phyloP scores from a whole-genome alignment of 148 eudicot genomes.

The Euryodendron excelsum region DNA sequence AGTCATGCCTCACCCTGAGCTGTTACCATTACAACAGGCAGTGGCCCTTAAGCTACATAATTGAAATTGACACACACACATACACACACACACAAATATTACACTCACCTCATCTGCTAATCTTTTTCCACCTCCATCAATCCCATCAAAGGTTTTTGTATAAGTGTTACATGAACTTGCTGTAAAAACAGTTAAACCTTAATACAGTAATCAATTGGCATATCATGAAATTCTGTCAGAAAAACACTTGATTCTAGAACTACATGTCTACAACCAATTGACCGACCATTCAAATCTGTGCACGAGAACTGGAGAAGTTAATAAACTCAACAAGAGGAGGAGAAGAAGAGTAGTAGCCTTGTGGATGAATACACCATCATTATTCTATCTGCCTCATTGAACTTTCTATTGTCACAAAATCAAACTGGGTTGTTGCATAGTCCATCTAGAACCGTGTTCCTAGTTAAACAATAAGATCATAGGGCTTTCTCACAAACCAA shows the following conservation, averaged over 20 bases:
- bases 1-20: background rate
- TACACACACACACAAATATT: background rate
- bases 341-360: background rate
- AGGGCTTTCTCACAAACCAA: background rate
- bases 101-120: slow-evolving; percentile 91
- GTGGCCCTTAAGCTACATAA: slow-evolving; percentile 10
- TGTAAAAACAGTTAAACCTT: slow-evolving; percentile 28
- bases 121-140: slow-evolving; percentile 92
- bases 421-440: background rate
- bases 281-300: background rate
- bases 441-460: background rate
- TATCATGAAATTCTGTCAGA: background rate
- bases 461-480: background rate
- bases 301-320: background rate
- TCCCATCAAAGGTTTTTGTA: slow-evolving; percentile 83
- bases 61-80: background rate
- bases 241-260: background rate
- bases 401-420: background rate
- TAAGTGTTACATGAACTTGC: slow-evolving; percentile 91
- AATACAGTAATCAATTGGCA: background rate
- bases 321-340: background rate
- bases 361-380: background rate
- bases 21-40: background rate
- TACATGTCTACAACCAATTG: background rate
- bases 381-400: background rate